phyloP scores from a whole-genome alignment of 345 rosid species.

The Heritiera littoralis region DNA sequence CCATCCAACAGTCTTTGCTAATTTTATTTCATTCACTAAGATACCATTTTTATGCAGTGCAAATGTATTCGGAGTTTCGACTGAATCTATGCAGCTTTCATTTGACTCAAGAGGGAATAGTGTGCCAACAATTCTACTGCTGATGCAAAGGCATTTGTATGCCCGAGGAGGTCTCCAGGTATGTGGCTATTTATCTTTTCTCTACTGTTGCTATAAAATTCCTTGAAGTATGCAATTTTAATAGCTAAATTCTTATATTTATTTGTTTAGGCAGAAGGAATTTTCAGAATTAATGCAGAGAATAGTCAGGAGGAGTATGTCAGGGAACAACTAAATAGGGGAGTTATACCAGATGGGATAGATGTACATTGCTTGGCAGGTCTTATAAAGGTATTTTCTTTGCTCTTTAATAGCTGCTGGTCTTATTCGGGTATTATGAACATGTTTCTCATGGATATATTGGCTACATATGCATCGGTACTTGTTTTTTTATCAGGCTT shows the following conservation, averaged over 20 bases:
- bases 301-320: slow-evolving; percentile 91
- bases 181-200: not conserved
- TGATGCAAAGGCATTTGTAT: slow-evolving; percentile 83
- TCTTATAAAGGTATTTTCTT: slow-evolving; percentile 73
- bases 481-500: not conserved
- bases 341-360: slow-evolving; percentile 69
- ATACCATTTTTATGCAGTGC: slow-evolving; percentile 53
- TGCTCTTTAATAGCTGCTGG: not conserved
- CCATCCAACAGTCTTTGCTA: not conserved
- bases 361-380: slow-evolving; percentile 97
- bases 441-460: not conserved
- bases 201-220: slow-evolving; percentile 6
- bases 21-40: slow-evolving; percentile 12
- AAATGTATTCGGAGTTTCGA: slow-evolving; percentile 92
- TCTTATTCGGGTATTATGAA: slow-evolving; percentile 1
- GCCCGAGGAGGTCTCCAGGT: slow-evolving; percentile 88
- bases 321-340: slow-evolving; percentile 81
- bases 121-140: slow-evolving; percentile 84
- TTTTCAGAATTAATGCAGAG: slow-evolving; percentile 90
- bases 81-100: slow-evolving; percentile 96
- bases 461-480: not conserved
- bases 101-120: slow-evolving; percentile 90
- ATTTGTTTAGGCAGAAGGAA: slow-evolving; percentile 79
- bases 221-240: slow-evolving; percentile 2
- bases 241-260: not conserved